A percentile compares a stretch with the other conserved stretches of the same genome.
Evolutionary conservation across 768 basidiomycete species (phyloP).

Genomic region (Panellus pusillus): DNA sequence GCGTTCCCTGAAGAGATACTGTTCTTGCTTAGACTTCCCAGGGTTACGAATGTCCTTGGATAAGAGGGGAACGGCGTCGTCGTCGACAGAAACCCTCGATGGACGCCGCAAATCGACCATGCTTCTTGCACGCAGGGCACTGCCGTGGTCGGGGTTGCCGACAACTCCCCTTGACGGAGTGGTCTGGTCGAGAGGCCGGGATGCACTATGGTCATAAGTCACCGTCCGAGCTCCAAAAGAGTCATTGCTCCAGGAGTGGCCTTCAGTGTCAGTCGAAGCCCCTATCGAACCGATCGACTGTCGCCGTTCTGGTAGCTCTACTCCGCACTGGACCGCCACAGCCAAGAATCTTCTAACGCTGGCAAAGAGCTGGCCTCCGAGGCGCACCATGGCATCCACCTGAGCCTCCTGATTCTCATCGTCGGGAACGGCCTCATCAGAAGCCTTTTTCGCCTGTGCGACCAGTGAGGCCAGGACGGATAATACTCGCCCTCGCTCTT

Average conservation of each 20-base stretch:
- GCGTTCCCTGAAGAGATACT: conserved; percentile 39
- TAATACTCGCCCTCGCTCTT: conserved; percentile 81
- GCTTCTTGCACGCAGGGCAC: conserved; percentile 49
- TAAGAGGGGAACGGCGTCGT: conserved; percentile 38
- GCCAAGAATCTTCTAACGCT: conserved; percentile 80
- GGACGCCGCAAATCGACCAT: conserved; percentile 47
- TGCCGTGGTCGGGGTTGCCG: conserved; percentile 23
- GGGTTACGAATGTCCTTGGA: conserved; percentile 27
- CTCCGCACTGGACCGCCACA: conserved; percentile 71
- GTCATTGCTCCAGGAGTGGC: conserved; percentile 30
- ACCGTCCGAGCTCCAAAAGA: conserved; percentile 30
- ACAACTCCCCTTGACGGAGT: conserved; percentile 15
- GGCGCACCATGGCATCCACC: conserved; percentile 74
- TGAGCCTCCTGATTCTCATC: conserved; percentile 53
- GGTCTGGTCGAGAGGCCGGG: conserved; percentile 17
- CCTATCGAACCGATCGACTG: conserved; percentile 32
- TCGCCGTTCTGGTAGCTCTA: conserved; percentile 59
- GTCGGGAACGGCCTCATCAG: conserved; percentile 43
- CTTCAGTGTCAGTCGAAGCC: conserved; percentile 33
- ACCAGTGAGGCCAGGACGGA: conserved; percentile 82
- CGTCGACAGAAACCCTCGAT: conserved; percentile 29
- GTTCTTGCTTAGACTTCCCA: conserved; percentile 36
- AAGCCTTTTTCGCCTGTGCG: conserved; percentile 70
- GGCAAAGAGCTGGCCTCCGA: conserved; percentile 79
- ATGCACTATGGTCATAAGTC: conserved; percentile 28